phyloP scores from a whole-genome alignment of 495 filamentous ascomycete genomes.

The Talaromyces liani region DNA sequence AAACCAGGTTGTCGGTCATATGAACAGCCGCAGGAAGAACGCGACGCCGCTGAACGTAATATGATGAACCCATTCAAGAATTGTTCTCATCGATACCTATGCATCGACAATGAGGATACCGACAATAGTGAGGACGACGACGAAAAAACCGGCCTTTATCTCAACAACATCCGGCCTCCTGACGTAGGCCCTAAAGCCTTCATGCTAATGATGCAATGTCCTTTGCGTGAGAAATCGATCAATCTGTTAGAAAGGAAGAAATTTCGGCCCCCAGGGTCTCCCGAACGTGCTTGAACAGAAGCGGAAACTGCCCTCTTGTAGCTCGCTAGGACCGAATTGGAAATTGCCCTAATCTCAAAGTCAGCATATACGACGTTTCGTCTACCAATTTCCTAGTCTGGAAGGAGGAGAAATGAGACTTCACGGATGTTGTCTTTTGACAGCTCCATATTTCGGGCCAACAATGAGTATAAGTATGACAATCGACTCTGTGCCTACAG shows the following conservation, averaged over 20 bases:
- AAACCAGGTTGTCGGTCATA: no score
- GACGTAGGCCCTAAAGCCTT: no score
- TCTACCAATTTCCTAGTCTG: background rate
- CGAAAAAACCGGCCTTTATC: no score
- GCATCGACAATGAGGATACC: no score
- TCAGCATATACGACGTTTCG: background rate
- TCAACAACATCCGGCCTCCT: no score
- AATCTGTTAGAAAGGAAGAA: background rate
- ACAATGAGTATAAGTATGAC: background rate
- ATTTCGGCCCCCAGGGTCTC: background rate
- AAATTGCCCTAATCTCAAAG: background rate
- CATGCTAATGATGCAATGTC: no score
- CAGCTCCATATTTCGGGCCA: background rate
- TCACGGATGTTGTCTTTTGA: background rate
- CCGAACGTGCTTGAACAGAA: background rate
- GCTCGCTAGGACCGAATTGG: background rate
- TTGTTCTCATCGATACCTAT: no score
- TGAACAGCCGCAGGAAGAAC: no score
- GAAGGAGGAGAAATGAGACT: background rate
- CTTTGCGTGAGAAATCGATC: no score
- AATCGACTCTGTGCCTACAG: background rate
- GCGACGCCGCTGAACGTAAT: no score
- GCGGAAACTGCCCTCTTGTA: background rate
- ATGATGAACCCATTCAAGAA: no score
- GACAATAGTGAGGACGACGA: no score